phyloP scores from a whole-genome alignment of 768 basidiomycete genomes.

The Chalciporus pseudorubinellus region DNA sequence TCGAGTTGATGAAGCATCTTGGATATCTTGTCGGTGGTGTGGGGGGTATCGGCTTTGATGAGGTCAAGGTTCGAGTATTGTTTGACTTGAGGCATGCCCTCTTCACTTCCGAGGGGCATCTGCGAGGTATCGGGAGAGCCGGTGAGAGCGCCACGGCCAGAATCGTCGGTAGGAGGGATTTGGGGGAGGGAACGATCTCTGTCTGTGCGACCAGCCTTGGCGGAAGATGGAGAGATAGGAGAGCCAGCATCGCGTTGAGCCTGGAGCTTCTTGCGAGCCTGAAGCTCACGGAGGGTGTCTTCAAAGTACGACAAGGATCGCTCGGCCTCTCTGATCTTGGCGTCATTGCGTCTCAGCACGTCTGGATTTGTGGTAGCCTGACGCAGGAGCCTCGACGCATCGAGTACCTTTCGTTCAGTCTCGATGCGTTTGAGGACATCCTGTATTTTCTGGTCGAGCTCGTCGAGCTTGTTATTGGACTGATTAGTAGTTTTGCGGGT shows the following conservation, averaged over 20 bases:
- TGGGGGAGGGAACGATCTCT: slow-evolving; percentile 38
- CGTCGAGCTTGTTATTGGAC: slow-evolving; percentile 33
- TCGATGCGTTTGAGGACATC: slow-evolving; percentile 87
- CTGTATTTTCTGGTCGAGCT: slow-evolving; percentile 91
- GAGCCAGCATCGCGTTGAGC: slow-evolving; percentile 49
- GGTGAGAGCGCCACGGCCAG: slow-evolving; percentile 32
- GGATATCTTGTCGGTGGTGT: slow-evolving; percentile 94
- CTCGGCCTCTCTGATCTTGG: slow-evolving; percentile 84
- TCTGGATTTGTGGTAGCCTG: slow-evolving; percentile 85
- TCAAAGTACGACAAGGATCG: slow-evolving; percentile 85
- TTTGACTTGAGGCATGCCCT: slow-evolving; percentile 50
- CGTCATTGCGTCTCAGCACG: slow-evolving; percentile 77
- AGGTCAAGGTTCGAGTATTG: slow-evolving; percentile 86
- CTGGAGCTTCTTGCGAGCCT: slow-evolving; percentile 68
- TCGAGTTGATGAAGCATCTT: slow-evolving; percentile 98
- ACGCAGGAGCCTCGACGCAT: slow-evolving; percentile 74
- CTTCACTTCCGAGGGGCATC: slow-evolving; percentile 37
- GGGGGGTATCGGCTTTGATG: slow-evolving; percentile 95
- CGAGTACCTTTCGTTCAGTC: slow-evolving; percentile 90
- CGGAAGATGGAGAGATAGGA: slow-evolving; percentile 23
- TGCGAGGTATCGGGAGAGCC: slow-evolving; percentile 41
- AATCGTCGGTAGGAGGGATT: slow-evolving; percentile 56
- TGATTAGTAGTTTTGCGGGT: slow-evolving; percentile 6
- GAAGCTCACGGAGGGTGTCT: slow-evolving; percentile 78
- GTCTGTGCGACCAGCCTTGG: slow-evolving; percentile 20